Evolutionary conservation across 2,329 filamentous ascomycete genomes (phyloP), one percentile per base, ranked within the genome.

Genomic region (Blastomyces gilchristii): DNA sequence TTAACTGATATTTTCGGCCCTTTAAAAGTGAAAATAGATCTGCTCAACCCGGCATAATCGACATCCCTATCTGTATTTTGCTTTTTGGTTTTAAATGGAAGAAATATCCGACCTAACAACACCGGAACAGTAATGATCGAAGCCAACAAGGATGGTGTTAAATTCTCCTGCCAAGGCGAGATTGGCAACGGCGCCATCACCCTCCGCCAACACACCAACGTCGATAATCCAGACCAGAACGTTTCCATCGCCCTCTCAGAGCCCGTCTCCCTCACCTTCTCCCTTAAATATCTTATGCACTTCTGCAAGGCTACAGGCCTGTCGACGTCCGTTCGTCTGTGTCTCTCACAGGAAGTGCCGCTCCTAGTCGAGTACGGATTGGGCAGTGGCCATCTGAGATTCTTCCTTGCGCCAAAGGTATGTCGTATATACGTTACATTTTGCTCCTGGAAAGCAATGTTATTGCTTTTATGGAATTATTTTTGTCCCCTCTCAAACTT

Each of bases 351-450:
- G 77, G 94, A 99, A 79, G 93, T 99, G 60, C 94, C 94, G 37
- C 86, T 99, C 68, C 82, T 97, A 70, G 94, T 99, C 54, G 94
- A 99, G 81, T 99, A 97, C 78, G 82, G 80, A 62, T 79, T 97
- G 65, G 88, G 89, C 68, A 91, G 86, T 80, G 94, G 90, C 77
- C 94, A 94, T 77, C 79, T 99, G 78, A 86, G 93, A 73, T 99
- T 97, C 85, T 99, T 97, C 80, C 86, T 99, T 71, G 94, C 94
- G 68, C 94, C 94, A 68, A 99, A 99, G 91, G 94, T 94, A 79
- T 65, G 83, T 67, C 28, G 7, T 39, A 73, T 52, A 50, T 62
- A 53, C 63, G 47, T 41, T 22, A 11, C 11, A 22, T 11, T 16
- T 39, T 47, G 2, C 61, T 56, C 28, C 7, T 22, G 31, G 16